Evolutionary conservation across 257 asterid genomes (phyloP).

Genomic region (Fraxinus anomala): DNA sequence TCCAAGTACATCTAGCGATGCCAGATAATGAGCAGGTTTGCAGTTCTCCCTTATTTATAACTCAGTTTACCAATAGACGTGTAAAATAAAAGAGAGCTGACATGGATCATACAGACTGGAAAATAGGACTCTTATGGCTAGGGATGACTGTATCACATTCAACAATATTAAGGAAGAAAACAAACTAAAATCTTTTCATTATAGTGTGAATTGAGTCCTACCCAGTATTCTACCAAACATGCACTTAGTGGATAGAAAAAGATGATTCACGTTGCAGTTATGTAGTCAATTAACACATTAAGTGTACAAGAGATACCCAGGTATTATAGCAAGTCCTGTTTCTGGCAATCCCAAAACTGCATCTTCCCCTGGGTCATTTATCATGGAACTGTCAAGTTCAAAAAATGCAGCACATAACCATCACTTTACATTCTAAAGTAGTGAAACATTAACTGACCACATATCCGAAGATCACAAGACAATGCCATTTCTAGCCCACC

Average conservation of each 20-base stretch:
- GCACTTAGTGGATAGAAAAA: neutral
- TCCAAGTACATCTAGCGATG: neutral
- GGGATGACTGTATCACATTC: neutral
- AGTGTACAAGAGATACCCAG: constrained; percentile 58
- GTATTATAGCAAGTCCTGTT: constrained; percentile 95
- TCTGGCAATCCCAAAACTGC: constrained; percentile 88
- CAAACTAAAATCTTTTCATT: neutral
- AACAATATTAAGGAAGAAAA: neutral
- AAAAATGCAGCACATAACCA: constrained; percentile 15
- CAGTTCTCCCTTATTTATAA: neutral
- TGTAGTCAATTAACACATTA: neutral
- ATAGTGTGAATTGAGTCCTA: neutral
- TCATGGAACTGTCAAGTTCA: constrained; percentile 22
- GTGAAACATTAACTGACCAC: constrained; percentile 52
- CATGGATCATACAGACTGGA: constrained; percentile 14
- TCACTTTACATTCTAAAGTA: neutral
- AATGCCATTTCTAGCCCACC: constrained; percentile 97
- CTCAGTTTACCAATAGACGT: constrained; percentile 4
- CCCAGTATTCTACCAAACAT: neutral
- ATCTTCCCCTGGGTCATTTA: constrained; percentile 64
- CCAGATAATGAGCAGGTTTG: neutral
- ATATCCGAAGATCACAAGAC: constrained; percentile 92
- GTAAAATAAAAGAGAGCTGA: neutral
- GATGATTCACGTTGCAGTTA: neutral
- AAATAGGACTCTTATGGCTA: neutral